Percentiles rank a stretch among this genome's conserved stretches.
Conservation (phyloP, 1,139 yeast species). For the Groenewaldozyma auringiensis region DNA sequence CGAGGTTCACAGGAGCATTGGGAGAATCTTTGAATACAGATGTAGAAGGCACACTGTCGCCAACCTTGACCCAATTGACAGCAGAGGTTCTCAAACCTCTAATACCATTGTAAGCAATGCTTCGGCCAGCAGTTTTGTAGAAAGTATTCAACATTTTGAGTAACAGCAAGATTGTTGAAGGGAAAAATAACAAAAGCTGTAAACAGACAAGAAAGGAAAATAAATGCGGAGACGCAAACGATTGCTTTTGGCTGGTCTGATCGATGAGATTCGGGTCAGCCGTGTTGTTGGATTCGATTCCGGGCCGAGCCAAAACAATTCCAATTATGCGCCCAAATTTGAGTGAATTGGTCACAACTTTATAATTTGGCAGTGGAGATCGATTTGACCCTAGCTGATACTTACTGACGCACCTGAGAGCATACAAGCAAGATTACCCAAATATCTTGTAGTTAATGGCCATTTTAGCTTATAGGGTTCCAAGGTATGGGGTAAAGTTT, state of each 20-base stretch:
- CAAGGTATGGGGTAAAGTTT: background rate
- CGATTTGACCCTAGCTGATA: background rate
- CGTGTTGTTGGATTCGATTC: too few relatives aligned
- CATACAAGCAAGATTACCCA: background rate
- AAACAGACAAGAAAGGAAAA: too few relatives aligned
- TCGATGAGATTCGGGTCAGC: too few relatives aligned
- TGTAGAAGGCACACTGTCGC: slow-evolving; percentile 45
- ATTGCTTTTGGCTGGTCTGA: too few relatives aligned
- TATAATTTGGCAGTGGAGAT: background rate
- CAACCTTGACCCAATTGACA: slow-evolving; percentile 27
- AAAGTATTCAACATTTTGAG: background rate
- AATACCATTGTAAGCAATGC: background rate
- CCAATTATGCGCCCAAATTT: too few relatives aligned
- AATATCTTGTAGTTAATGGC: background rate
- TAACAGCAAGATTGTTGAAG: too few relatives aligned
- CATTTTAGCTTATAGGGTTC: background rate
- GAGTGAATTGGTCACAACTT: too few relatives aligned
- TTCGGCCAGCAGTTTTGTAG: background rate
- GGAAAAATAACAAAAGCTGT: too few relatives aligned
- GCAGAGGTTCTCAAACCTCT: slow-evolving; percentile 24
- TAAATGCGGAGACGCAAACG: too few relatives aligned
- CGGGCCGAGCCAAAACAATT: too few relatives aligned
- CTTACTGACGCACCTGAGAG: background rate
- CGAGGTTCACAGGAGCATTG: slow-evolving; percentile 53
- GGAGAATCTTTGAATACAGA: slow-evolving; percentile 59